Evolutionary conservation across 805 yeast genomes (phyloP).

Genomic region (Groenewaldozyma tartarivorans): DNA sequence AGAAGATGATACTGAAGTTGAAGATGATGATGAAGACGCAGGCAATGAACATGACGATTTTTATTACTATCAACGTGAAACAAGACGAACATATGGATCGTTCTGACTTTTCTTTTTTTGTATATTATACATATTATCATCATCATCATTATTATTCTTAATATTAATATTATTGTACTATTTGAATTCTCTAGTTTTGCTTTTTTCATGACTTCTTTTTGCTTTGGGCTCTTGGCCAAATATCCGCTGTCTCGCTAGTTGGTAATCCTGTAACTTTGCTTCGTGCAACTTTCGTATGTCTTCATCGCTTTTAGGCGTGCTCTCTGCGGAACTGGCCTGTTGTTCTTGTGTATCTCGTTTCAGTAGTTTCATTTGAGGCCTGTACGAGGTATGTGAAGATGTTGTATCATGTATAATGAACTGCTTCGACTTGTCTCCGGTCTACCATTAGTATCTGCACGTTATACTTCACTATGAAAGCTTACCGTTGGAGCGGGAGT

Average conservation of each 20-base stretch:
- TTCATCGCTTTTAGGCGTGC: background rate
- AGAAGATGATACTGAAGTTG: constrained; percentile 12
- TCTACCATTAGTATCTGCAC: no score
- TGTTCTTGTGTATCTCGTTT: constrained; percentile 9
- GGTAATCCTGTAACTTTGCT: background rate
- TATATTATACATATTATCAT: background rate
- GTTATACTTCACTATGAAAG: no score
- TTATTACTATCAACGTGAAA: constrained; percentile 13
- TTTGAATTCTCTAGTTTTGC: no score
- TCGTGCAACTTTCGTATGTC: background rate
- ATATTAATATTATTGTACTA: no score
- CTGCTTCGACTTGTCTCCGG: background rate
- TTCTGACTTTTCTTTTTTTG: no score
- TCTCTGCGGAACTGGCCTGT: no score
- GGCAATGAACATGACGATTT: constrained; percentile 10
- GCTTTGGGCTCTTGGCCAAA: constrained; percentile 1
- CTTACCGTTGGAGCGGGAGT: no score
- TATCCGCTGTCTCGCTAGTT: constrained; percentile 1
- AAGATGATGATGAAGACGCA: constrained; percentile 8
- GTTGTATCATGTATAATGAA: constrained; percentile 12
- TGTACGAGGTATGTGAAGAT: constrained; percentile 8
- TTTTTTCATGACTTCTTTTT: background rate
- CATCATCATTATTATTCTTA: no score
- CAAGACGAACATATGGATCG: constrained; percentile 7
- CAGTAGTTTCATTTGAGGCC: constrained; percentile 14